These are phyloP conservation scores for Chlorella sp. DNA, from an alignment of 139 green algal genomes.

Conservation along the genomic window DNA sequence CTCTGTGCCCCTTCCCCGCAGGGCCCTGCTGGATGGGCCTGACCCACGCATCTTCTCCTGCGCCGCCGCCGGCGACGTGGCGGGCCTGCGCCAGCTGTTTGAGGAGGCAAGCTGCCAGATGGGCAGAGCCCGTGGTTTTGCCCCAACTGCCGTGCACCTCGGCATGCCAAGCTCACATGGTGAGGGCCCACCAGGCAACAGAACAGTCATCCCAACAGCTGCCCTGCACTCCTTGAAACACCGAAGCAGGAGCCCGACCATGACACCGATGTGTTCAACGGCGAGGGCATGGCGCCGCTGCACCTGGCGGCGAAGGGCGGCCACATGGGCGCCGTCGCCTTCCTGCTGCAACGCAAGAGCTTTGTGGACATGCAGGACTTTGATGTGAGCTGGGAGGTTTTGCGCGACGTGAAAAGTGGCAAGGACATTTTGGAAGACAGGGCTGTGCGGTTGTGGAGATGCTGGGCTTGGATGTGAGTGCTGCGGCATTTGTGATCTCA, in stretches of 20 bases:
- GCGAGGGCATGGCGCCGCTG: conserved; percentile 59
- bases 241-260: not conserved
- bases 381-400: conserved; percentile 43
- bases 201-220: too few relatives aligned
- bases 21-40: conserved; percentile 66
- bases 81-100: conserved; percentile 55
- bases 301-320: conserved; percentile 60
- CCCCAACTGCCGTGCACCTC: too few relatives aligned
- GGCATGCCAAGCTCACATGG: too few relatives aligned
- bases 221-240: not conserved
- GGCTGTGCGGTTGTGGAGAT: too few relatives aligned
- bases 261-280: conserved; percentile 54
- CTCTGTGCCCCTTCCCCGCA: not conserved
- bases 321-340: conserved; percentile 47
- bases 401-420: too few relatives aligned
- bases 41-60: conserved; percentile 65
- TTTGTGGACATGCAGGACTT: conserved; percentile 41
- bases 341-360: conserved; percentile 23
- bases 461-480: too few relatives aligned
- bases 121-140: too few relatives aligned
- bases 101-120: not conserved
- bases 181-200: too few relatives aligned
- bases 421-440: too few relatives aligned
- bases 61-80: conserved; percentile 49
- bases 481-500: too few relatives aligned